Evolutionary conservation across 2,329 filamentous ascomycete genomes (phyloP), one percentile per base, ranked within the genome.

Genomic region (Phaeophleospora eucalypticola): DNA sequence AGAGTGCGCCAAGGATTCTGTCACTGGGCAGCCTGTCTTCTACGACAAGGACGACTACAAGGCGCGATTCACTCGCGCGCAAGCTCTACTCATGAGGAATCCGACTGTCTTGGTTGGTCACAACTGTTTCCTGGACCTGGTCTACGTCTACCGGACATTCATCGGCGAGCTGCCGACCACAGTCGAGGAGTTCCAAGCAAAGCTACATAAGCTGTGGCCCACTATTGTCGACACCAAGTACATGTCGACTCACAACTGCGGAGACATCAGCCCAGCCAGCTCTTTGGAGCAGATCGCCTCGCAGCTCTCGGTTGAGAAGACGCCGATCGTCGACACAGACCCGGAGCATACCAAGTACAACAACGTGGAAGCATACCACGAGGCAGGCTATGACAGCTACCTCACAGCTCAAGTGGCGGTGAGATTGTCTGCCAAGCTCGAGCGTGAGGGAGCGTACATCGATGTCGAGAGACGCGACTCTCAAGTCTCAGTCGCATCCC

Each of bases 141-240:
- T 80, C 29, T 84, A 84, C 57, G 65, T 86, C 29, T 82, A 84
- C 61, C 65, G 71, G n/a, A 76, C 74, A 1, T 86, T 86, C 61
- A 70, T 84, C 41, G 79, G 79, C 1, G 52, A 66, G 1, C 66
- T 86, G 2, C 83, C 82, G 0, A 64, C 69, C 2, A 76, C 68
- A 0, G 62, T 83, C 1, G 68, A 72, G 2, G 74, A 75, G 17
- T 86, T 85, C 56, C 67, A 72, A 33, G 49, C 62, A 4, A 60
- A 66, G 2, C 70, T 83, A 2, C 74, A 81, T 52, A 56, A 69
- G 9, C 57, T 79, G 2, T 83, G 82, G 54, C 81, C 81, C 0
- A 57, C 72, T 3, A 68, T 84, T 14, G 68, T 83, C 15, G 81
- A 84, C 53, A 83, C 81, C 0, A 84, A 84, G 57, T 83, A 81